Percentiles rank a stretch among this genome's conserved stretches.
phyloP scores from a whole-genome alignment of 106 monocot species.

The Allium sativum region DNA sequence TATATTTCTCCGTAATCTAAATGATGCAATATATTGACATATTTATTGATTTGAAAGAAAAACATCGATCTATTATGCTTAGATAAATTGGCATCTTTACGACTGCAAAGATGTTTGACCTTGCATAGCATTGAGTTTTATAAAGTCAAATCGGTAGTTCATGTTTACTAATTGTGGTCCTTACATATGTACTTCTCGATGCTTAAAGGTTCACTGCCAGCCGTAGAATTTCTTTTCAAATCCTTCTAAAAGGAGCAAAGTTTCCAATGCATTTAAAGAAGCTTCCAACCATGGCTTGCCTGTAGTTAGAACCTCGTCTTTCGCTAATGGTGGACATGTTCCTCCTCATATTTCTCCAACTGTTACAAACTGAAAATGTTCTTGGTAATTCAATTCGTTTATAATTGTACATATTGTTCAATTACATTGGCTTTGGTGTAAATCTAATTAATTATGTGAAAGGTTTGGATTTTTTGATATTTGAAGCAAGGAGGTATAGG shows the following conservation, averaged over 20 bases:
- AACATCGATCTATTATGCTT: too few relatives aligned
- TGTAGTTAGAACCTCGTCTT: constrained; percentile 74
- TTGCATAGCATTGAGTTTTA: too few relatives aligned
- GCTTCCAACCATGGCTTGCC: constrained; percentile 48
- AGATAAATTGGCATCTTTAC: too few relatives aligned
- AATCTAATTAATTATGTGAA: constrained; percentile 1
- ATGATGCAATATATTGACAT: too few relatives aligned
- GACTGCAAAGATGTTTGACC: too few relatives aligned
- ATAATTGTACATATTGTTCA: background rate
- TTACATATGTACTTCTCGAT: too few relatives aligned
- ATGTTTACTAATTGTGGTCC: too few relatives aligned
- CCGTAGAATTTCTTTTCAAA: too few relatives aligned
- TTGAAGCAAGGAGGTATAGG: constrained; percentile 43
- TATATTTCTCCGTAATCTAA: too few relatives aligned
- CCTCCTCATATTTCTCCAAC: constrained; percentile 60
- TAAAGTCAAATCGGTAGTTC: too few relatives aligned
- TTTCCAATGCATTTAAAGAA: constrained; percentile 33
- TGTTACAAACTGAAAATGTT: constrained; percentile 75
- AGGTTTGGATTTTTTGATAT: constrained; percentile 62
- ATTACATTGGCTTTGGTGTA: background rate
- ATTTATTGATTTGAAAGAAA: too few relatives aligned
- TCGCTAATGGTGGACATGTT: constrained; percentile 49
- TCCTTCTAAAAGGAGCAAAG: constrained; percentile 49
- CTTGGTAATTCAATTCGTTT: constrained; percentile 22
- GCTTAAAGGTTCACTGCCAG: too few relatives aligned